Evolutionary conservation across 2,329 filamentous ascomycete species (phyloP).

Genomic region (Penicillium sp.): DNA sequence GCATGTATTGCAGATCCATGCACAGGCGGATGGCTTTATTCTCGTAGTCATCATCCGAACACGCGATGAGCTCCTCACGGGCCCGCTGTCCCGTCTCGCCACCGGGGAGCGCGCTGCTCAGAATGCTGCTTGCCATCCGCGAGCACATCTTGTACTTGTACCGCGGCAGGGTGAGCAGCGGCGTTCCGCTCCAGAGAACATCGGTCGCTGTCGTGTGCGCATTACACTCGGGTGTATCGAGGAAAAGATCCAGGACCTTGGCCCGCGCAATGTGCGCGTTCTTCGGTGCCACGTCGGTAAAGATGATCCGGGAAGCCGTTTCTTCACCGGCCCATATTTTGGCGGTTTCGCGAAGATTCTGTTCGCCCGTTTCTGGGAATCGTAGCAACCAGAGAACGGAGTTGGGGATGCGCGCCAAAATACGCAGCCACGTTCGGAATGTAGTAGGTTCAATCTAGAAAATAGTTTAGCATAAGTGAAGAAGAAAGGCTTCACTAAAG

Average conservation of each 20-base stretch:
- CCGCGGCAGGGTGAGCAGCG: conserved; percentile 82
- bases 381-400: conserved; percentile 94
- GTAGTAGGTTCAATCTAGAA: conserved; percentile 90
- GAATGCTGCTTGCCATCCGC: conserved; percentile 93
- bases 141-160: conserved; percentile 99
- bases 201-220: conserved; percentile 97
- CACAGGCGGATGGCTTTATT: conserved; percentile 71
- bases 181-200: conserved; percentile 93
- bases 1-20: conserved; percentile 61
- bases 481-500: not conserved
- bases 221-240: conserved; percentile 97
- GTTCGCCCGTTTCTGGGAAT: conserved; percentile 91
- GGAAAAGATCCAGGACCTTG: conserved; percentile 87
- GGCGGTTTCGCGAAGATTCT: conserved; percentile 79
- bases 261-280: conserved; percentile 90
- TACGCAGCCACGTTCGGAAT: conserved; percentile 93
- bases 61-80: conserved; percentile 74
- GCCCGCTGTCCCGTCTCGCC: conserved; percentile 66
- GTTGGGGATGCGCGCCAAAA: conserved; percentile 80
- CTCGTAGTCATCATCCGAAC: conserved; percentile 82
- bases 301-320: conserved; percentile 83
- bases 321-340: conserved; percentile 79
- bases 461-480: conserved; percentile 5
- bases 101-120: conserved; percentile 83
- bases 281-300: conserved; percentile 96